phyloP scores from a whole-genome alignment of 768 basidiomycete genomes.

The Pisolithus orientalis region DNA sequence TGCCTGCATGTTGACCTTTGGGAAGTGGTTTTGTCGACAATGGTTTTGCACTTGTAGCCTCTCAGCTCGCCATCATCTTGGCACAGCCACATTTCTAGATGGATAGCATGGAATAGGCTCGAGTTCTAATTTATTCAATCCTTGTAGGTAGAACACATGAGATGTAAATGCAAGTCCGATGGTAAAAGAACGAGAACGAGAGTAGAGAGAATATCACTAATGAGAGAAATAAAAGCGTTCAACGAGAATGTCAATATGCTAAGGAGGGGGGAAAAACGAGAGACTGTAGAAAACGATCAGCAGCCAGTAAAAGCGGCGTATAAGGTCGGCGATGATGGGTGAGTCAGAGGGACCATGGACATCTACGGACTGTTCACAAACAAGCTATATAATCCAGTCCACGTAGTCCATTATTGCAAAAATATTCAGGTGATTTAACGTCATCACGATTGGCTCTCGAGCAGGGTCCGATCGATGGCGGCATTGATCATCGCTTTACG shows the following conservation, averaged over 20 bases:
- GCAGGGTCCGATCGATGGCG: conserved; percentile 66
- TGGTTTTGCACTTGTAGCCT: no score
- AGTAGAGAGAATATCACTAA: not conserved
- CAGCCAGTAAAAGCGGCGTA: no score
- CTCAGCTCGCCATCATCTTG: no score
- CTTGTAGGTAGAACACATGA: conserved; percentile 4
- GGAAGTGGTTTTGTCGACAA: not conserved
- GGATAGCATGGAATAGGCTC: no score
- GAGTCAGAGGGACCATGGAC: no score
- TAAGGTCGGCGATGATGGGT: no score
- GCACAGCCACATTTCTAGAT: no score
- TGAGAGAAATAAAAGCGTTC: not conserved
- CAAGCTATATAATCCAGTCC: not conserved
- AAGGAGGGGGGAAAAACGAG: not conserved
- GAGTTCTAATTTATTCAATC: not conserved
- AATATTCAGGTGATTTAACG: not conserved
- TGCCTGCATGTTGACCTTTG: conserved; percentile 18
- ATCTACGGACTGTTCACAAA: not conserved
- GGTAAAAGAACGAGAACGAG: conserved; percentile 2
- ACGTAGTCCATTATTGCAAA: not conserved
- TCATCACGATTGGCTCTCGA: conserved; percentile 36
- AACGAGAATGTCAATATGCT: conserved; percentile 6
- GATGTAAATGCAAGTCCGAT: conserved; percentile 6
- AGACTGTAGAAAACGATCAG: not conserved
- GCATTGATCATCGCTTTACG: conserved; percentile 73